These are phyloP conservation scores for Nephelium lappaceum DNA, from an alignment of 345 rosid genomes.

Conservation along the genomic window DNA sequence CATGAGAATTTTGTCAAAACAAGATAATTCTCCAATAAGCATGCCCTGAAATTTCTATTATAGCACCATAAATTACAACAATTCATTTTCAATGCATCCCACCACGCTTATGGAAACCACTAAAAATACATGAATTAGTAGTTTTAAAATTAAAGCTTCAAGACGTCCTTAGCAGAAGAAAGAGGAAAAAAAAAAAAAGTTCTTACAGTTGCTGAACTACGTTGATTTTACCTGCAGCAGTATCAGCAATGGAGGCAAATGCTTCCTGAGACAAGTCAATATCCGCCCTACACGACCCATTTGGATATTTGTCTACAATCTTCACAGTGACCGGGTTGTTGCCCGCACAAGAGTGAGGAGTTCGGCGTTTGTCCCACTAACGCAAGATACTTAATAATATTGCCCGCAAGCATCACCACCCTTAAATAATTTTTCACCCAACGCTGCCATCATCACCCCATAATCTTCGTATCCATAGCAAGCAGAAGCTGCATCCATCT, in stretches of 20 bases:
- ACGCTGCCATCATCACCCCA: slow-evolving; percentile 26
- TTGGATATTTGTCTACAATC: neutral
- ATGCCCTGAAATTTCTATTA: too few species aligned
- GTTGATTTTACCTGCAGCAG: slow-evolving; percentile 15
- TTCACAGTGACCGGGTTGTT: slow-evolving; percentile 5
- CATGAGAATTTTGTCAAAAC: too few species aligned
- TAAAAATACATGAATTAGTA: too few species aligned
- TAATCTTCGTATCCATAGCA: slow-evolving; percentile 20
- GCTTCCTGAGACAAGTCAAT: slow-evolving; percentile 30
- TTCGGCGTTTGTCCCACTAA: slow-evolving; percentile 18
- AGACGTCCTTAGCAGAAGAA: too few species aligned
- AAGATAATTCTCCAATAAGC: too few species aligned
- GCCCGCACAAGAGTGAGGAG: slow-evolving; percentile 7
- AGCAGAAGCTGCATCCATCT: slow-evolving; percentile 17
- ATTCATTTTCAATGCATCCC: too few species aligned
- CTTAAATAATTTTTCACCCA: slow-evolving; percentile 16
- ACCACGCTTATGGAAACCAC: too few species aligned
- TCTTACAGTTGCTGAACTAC: slow-evolving; percentile 13
- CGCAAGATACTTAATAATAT: slow-evolving; percentile 17
- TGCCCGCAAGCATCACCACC: slow-evolving; percentile 15
- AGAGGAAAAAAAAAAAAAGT: too few species aligned
- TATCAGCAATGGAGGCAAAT: slow-evolving; percentile 21
- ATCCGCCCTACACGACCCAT: neutral
- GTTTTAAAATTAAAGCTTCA: too few species aligned
- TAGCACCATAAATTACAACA: too few species aligned